Evolutionary conservation across 257 asterid species (phyloP).

Genomic region (Solanum bulbocastanum): DNA sequence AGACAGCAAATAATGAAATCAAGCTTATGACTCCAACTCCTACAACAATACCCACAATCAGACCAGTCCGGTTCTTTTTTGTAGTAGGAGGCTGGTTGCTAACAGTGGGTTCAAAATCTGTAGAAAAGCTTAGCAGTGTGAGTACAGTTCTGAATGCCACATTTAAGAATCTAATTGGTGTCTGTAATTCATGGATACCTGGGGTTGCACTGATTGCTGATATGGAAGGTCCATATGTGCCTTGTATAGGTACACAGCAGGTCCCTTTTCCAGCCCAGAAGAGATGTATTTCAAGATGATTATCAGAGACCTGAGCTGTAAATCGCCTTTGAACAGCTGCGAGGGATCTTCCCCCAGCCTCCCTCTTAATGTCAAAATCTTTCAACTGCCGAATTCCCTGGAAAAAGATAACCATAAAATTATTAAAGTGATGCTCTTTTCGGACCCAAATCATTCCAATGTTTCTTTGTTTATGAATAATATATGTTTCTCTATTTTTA

Average conservation of each 20-base stretch:
- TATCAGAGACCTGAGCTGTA: slow-evolving; percentile 39
- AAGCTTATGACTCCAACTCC: slow-evolving; percentile 28
- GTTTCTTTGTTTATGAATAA: not conserved
- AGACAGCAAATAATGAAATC: slow-evolving; percentile 23
- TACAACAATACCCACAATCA: slow-evolving; percentile 54
- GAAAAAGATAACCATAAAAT: not conserved
- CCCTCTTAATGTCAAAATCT: slow-evolving; percentile 60
- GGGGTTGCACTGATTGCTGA: slow-evolving; percentile 74
- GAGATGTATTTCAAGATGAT: slow-evolving; percentile 70
- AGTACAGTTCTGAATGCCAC: not conserved
- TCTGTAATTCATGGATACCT: slow-evolving; percentile 20
- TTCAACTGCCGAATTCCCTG: slow-evolving; percentile 45
- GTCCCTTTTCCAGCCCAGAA: slow-evolving; percentile 95
- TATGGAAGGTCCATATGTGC: slow-evolving; percentile 63
- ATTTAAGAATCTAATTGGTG: not conserved
- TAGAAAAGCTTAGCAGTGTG: not conserved
- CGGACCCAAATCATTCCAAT: not conserved
- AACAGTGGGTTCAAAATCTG: slow-evolving; percentile 55
- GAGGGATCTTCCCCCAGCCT: slow-evolving; percentile 38
- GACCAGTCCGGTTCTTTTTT: slow-evolving; percentile 28
- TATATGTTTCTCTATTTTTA: not conserved
- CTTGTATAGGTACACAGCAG: slow-evolving; percentile 63
- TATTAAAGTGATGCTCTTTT: not conserved
- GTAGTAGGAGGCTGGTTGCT: slow-evolving; percentile 33
- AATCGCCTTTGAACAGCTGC: slow-evolving; percentile 36